phyloP scores from a whole-genome alignment of 1,284 basidiomycete species.

The Mycosarcoma maydis region DNA sequence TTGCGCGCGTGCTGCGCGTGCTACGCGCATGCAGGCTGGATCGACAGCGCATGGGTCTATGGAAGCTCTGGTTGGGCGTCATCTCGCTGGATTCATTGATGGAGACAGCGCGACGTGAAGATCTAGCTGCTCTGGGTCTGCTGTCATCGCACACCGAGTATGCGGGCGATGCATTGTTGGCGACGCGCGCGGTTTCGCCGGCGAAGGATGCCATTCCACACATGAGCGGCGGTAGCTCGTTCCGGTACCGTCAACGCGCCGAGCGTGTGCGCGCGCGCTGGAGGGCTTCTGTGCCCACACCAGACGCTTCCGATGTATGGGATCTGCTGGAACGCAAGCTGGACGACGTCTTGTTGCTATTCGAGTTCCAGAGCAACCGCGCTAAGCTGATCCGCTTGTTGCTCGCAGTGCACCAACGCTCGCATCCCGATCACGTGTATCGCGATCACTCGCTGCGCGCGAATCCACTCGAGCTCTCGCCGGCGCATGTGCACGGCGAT shows the following conservation, averaged over 20 bases:
- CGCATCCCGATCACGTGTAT: conserved; percentile 50
- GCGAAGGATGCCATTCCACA: conserved; percentile 6
- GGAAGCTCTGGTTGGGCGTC: conserved; percentile 61
- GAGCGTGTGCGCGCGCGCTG: conserved; percentile 33
- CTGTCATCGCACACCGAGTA: conserved; percentile 4
- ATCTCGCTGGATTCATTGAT: conserved; percentile 32
- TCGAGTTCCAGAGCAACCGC: conserved; percentile 55
- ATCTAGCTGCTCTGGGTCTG: conserved; percentile 36
- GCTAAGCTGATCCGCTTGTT: conserved; percentile 46
- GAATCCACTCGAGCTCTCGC: conserved; percentile 40
- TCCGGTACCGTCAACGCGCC: conserved; percentile 36
- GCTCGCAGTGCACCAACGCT: conserved; percentile 45
- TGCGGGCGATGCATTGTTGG: conserved; percentile 1
- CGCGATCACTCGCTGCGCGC: conserved; percentile 32
- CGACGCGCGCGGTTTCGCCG: conserved; percentile 1
- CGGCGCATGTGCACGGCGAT: conserved; percentile 37
- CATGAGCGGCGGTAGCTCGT: conserved; percentile 42
- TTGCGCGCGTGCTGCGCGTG: conserved; percentile 49
- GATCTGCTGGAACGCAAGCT: conserved; percentile 57
- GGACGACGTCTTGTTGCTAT: conserved; percentile 50
- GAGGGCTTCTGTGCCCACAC: conserved; percentile 21
- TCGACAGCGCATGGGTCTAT: conserved; percentile 58
- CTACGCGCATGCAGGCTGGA: conserved; percentile 60
- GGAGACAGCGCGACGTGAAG: conserved; percentile 26
- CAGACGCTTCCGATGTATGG: conserved; percentile 57